Base-by-base conservation (phyloP, 768 basidiomycete species). In the Nevesoporus exiguus region DNA sequence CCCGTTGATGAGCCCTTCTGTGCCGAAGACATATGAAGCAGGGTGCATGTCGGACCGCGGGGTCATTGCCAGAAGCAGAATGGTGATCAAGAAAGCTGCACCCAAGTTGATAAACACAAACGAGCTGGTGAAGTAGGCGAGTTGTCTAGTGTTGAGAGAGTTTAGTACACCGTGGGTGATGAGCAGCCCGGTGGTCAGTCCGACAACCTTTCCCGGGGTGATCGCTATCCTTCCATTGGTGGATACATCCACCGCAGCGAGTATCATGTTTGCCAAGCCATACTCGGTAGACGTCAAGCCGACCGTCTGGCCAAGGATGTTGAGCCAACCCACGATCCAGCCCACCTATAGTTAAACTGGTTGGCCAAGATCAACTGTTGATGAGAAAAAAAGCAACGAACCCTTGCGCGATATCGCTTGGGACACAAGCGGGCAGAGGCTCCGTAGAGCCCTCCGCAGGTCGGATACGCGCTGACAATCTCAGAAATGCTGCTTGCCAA, bases 351-450 rank as follows among this genome's bases (percentile, higher is more conserved):
- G 15, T 10, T 40, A 30, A 19, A 39, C 47, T 14, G 49, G 21
- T 53, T 17, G 15, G 43, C 49, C 33, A 21, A 22, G 17, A 40
- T 30, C n/a, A 15, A 51, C 27, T 15, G n/a, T 40, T 7, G 41
- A 51, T 1, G 33, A 55, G 19, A 17, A 19, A 7, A 44, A 29
- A 58, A 31, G 6, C 17, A 24, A 62, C 71, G 30, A 62, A 85
- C 87, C 65, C 74, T 80, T 36, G 88, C 82, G 48, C 88, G 81
- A 62, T 87, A 77, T 52, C 68, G 77, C 58, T 74, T 77, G 0
- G 88, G 88, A 6, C 83, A 82, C 9, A 89, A 72, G 63, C 83
- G 82, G n/a, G 87, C 86, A 25, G 88, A 89, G 3, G 88, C 88
- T n/a, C 87, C 88, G 60, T 90, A 90, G 3, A 67, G 47, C 9